Conservation (phyloP, 345 rosid species). For the Gynandropsis gynandra region DNA sequence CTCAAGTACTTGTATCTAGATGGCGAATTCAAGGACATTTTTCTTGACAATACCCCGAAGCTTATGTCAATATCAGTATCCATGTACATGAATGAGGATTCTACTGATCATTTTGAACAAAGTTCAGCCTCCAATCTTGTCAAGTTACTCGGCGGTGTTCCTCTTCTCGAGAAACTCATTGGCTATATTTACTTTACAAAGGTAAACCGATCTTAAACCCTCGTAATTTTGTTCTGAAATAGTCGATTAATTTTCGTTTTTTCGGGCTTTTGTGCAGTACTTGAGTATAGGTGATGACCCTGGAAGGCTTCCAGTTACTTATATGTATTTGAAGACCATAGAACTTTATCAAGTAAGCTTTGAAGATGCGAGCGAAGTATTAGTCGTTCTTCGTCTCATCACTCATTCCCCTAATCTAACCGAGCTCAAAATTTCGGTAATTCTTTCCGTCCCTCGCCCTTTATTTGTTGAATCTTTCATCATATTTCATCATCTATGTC, state of each 20-base stretch:
- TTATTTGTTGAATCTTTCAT: neutral
- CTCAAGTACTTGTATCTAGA: slow-evolving; percentile 76
- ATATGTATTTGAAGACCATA: slow-evolving; percentile 47
- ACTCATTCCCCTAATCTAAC: slow-evolving; percentile 70
- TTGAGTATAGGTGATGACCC: slow-evolving; percentile 82
- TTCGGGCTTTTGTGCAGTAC: slow-evolving; percentile 34
- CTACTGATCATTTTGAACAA: slow-evolving; percentile 72
- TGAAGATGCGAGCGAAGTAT: slow-evolving; percentile 78
- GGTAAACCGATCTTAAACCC: slow-evolving; percentile 33
- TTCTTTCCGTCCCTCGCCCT: slow-evolving; percentile 22
- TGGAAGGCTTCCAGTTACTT: slow-evolving; percentile 52
- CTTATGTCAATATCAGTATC: slow-evolving; percentile 60
- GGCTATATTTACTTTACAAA: slow-evolving; percentile 86
- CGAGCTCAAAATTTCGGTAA: slow-evolving; percentile 73
- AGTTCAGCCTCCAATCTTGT: slow-evolving; percentile 66
- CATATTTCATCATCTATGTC: neutral
- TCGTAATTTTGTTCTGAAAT: neutral
- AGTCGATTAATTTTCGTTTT: neutral
- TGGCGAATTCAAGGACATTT: slow-evolving; percentile 81
- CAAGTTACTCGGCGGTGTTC: slow-evolving; percentile 75
- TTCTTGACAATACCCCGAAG: slow-evolving; percentile 65
- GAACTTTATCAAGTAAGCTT: slow-evolving; percentile 82
- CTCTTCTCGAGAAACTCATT: slow-evolving; percentile 66
- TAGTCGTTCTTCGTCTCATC: slow-evolving; percentile 73
- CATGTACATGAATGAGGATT: slow-evolving; percentile 87